Evolutionary conservation across 805 yeast genomes (phyloP).

Genomic region (Saccharomycopsis olivae): DNA sequence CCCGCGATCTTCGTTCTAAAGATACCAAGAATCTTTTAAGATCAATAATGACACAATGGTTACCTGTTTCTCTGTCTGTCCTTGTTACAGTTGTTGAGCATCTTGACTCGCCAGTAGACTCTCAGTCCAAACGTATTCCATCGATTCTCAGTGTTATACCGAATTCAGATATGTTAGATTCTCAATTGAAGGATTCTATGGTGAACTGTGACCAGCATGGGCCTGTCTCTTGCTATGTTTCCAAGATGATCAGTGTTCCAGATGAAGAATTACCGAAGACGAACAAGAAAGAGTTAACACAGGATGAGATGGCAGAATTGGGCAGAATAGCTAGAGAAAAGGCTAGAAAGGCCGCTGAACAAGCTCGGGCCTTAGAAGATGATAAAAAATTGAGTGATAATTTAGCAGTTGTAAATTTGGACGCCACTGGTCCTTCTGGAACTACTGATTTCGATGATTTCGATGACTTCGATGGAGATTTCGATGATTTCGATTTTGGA

Average conservation of each 20-base stretch:
- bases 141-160: conserved; percentile 53
- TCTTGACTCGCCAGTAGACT: conserved; percentile 70
- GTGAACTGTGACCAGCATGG: conserved; percentile 55
- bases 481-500: conserved; percentile 29
- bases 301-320: conserved; percentile 51
- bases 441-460: conserved; percentile 30
- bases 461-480: conserved; percentile 32
- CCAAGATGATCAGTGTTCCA: conserved; percentile 83
- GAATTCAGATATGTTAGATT: conserved; percentile 36
- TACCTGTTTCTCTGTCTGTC: conserved; percentile 83
- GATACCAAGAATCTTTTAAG: conserved; percentile 57
- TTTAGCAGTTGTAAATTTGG: background rate
- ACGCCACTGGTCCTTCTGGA: conserved; percentile 9
- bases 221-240: conserved; percentile 66
- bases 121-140: conserved; percentile 67
- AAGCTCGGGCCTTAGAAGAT: conserved; percentile 25
- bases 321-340: conserved; percentile 52
- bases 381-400: conserved; percentile 21
- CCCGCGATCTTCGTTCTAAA: conserved; percentile 71
- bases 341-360: conserved; percentile 46
- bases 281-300: conserved; percentile 22
- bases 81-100: conserved; percentile 75
- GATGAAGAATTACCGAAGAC: conserved; percentile 65
- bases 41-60: conserved; percentile 81
- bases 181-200: conserved; percentile 34